Evolutionary conservation across 768 basidiomycete genomes (phyloP), one percentile per base, ranked within the genome.

Genomic region (Coprinopsis sp.): DNA sequence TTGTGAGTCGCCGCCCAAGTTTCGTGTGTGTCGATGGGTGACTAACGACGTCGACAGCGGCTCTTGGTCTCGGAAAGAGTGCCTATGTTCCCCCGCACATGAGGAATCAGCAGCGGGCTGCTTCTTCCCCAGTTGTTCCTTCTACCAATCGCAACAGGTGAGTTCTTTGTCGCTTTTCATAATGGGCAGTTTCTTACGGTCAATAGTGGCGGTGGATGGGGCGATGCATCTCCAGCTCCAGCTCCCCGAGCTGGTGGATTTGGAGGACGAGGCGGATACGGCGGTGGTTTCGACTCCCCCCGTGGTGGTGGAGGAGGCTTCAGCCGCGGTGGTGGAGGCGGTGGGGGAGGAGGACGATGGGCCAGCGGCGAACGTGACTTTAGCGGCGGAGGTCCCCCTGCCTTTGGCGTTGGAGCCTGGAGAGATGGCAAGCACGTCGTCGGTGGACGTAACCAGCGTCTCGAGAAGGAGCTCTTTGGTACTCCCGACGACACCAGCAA

Each of bases 391-490:
- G 36, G 48, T 19, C 10, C 42, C 11, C 39, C 57, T 33, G 45
- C 61, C 36, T 72, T 77, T 40, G 84, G 84, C 40, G 76, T 59
- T 56, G 95, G 96, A 37, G 66, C 65, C 28, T 99, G 96, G 96
- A 86, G 78, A 61, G 91, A 96, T 53, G 93, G 88, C 56, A 76
- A 79, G 56, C 96, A 99, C 63, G 66, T 90, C 49, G 70, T 83
- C n/a, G 96, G 92, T 36, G 70, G 73, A 16, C 82, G 86, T 58
- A 96, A 94, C 72, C 69, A 72, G 62, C 84, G 93, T 55, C 76
- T 94, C 56, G 96, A 99, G 72, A 93, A 91, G 70, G 94, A 97
- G 61, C 85, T 99, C 30, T 99, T 86, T 58, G 96, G 96, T 45
- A 93, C 95, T 53, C 76, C 77, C 31, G 72, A 78, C 37, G 95